Evolutionary conservation across 495 filamentous ascomycete species (phyloP).

Genomic region (Thozetella sp.): DNA sequence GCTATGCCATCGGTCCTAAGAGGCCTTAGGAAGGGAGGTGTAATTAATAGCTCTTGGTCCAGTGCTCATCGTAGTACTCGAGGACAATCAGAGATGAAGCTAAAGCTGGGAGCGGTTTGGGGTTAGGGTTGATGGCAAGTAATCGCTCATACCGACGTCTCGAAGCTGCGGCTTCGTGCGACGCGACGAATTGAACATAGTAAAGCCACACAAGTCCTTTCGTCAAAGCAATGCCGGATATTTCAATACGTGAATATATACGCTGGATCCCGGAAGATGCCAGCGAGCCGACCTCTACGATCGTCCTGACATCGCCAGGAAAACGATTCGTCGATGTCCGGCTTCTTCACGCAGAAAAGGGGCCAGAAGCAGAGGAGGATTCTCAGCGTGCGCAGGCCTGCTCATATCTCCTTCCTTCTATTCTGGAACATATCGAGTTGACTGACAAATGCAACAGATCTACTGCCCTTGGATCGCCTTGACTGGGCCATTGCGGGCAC

Average conservation of each 20-base stretch:
- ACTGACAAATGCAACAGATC: not conserved
- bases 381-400: too few species aligned
- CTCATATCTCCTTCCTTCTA: not conserved
- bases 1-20: too few species aligned
- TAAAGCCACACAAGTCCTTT: not conserved
- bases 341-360: constrained; percentile 16
- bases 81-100: not conserved
- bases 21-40: too few species aligned
- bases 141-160: not conserved
- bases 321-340: constrained; percentile 54
- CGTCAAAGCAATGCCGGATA: constrained; percentile 22
- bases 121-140: not conserved
- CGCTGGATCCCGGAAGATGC: constrained; percentile 40
- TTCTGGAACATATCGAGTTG: not conserved
- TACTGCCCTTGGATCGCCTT: constrained; percentile 17
- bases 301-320: constrained; percentile 50
- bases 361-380: constrained; percentile 7
- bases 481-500: constrained; percentile 60
- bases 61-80: too few species aligned
- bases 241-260: constrained; percentile 41
- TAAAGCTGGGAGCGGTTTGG: not conserved
- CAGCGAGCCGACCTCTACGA: constrained; percentile 42
- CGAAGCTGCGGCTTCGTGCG: not conserved
- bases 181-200: not conserved
- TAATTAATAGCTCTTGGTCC: too few species aligned